Base-by-base conservation (phyloP, 2,329 filamentous ascomycete species). In the Cladophialophora chaetospira region DNA sequence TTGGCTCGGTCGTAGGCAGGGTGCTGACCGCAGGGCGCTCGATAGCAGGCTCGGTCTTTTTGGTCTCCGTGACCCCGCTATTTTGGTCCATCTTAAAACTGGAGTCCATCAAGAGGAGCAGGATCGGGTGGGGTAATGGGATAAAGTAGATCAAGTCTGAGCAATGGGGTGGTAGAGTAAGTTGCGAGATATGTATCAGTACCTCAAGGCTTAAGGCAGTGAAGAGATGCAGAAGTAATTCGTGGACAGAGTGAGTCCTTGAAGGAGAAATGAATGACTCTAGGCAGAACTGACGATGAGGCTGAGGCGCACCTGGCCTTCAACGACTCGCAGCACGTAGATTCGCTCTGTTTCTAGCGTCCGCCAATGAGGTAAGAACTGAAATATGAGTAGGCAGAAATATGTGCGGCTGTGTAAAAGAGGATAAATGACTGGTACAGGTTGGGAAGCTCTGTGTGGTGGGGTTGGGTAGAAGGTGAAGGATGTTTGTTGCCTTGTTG, bases 21-120 rank as follows among this genome's bases (percentile, higher is more conserved):
- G 52, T 57, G 44, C n/a, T 21, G 26, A 46, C 19, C 15, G 50
- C 10, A 26, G 56, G 38, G n/a, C 45, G 50, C 28, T 58, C 50
- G 44, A 44, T 31, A 15, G 56, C 23, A 46, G 56, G 29, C 9
- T 58, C 51, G 4, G 31, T 42, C 38, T 58, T 58, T 15, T 58
- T 50, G 40, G 49, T 42, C n/a, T 58, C 50, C 15, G 45, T 40
- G 21, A 47, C 50, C 48, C 43, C 51, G 11, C 42, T 36, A 15
- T 28, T 54, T 33, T 58, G 56, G 28, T 58, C 51, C 56, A 58
- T 58, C 25, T 31, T 46, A 50, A 31, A 15, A n/a, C 44, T 35
- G 21, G 9, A 15, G 26, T 6, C 13, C 46, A 10, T 21, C 17
- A n/a, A 25, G 11, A 3, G 11, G 26, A 21, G 29, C 5, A 33